Conservation (phyloP, 805 yeast species). For the Suhomyces canberraensis region DNA sequence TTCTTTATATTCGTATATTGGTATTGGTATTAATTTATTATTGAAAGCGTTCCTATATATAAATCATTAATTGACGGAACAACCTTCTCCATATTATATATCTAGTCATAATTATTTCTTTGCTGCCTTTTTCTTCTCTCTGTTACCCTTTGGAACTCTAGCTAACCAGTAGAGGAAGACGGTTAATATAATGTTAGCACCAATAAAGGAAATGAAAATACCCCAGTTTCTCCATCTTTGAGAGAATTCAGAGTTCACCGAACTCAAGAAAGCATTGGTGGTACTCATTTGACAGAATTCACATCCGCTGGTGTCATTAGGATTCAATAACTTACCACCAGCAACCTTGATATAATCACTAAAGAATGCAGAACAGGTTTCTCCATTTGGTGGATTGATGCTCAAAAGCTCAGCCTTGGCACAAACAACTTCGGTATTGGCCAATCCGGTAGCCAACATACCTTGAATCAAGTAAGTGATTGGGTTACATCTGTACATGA, state of each 20-base stretch:
- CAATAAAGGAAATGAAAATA: conserved; percentile 40
- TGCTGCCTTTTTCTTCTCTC: conserved; percentile 18
- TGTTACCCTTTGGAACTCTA: conserved; percentile 68
- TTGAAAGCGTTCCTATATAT: no score
- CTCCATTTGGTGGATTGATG: conserved; percentile 47
- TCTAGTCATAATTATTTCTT: neutral
- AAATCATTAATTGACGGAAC: no score
- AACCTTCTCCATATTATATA: no score
- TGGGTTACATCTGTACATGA: conserved; percentile 75
- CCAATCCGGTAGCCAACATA: conserved; percentile 51
- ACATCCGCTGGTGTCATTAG: conserved; percentile 47
- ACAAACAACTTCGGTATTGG: conserved; percentile 35
- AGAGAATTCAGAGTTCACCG: conserved; percentile 40
- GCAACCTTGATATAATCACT: conserved; percentile 34
- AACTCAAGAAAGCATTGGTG: conserved; percentile 59
- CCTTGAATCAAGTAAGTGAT: conserved; percentile 67
- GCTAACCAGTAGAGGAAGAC: conserved; percentile 54
- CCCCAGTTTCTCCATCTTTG: conserved; percentile 70
- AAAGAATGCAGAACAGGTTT: conserved; percentile 61
- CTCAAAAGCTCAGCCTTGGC: conserved; percentile 23
- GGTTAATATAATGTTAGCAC: conserved; percentile 30
- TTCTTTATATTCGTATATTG: no score
- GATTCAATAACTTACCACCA: conserved; percentile 59
- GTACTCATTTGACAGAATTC: conserved; percentile 49
- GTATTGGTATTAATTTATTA: no score